Percentiles rank a stretch among this genome's conserved stretches.
Conservation (phyloP, 306 rosid genomes). For the Rosa chinensis region DNA sequence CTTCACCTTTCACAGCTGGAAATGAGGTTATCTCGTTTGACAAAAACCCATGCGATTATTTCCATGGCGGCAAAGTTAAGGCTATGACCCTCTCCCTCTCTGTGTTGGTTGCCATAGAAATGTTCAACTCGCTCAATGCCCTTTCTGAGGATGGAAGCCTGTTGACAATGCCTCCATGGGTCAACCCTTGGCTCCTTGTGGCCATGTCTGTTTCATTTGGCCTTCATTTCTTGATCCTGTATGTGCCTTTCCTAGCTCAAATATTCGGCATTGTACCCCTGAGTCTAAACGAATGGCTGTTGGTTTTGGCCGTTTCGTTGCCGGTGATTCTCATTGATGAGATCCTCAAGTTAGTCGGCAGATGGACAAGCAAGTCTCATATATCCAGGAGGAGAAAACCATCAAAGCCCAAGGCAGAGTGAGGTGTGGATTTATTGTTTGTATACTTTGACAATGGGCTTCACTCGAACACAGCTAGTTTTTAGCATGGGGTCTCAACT, state of each 20-base stretch:
- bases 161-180: conserved; percentile 87
- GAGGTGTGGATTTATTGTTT: neutral
- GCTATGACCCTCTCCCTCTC: conserved; percentile 82
- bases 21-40: conserved; percentile 40
- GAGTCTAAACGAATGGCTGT: conserved; percentile 44
- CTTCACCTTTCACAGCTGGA: conserved; percentile 74
- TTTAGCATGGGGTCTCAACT: conserved; percentile 34
- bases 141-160: conserved; percentile 84
- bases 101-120: conserved; percentile 78
- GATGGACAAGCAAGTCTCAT: conserved; percentile 34
- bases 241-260: conserved; percentile 75
- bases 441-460: neutral
- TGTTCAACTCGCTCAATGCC: conserved; percentile 83
- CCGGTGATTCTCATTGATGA: conserved; percentile 42
- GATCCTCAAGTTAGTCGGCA: conserved; percentile 38
- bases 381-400: conserved; percentile 31
- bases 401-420: conserved; percentile 64
- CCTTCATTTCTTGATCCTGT: conserved; percentile 69
- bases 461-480: neutral
- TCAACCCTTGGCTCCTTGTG: conserved; percentile 78
- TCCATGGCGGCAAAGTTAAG: conserved; percentile 63
- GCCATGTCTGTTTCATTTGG: conserved; percentile 86
- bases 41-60: conserved; percentile 56
- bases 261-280: conserved; percentile 80
- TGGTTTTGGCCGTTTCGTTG: conserved; percentile 40